A percentile compares a stretch with the other conserved stretches of the same genome.
Evolutionary conservation across 2,329 filamentous ascomycete species (phyloP).

Genomic region (Epichloe elymi): DNA sequence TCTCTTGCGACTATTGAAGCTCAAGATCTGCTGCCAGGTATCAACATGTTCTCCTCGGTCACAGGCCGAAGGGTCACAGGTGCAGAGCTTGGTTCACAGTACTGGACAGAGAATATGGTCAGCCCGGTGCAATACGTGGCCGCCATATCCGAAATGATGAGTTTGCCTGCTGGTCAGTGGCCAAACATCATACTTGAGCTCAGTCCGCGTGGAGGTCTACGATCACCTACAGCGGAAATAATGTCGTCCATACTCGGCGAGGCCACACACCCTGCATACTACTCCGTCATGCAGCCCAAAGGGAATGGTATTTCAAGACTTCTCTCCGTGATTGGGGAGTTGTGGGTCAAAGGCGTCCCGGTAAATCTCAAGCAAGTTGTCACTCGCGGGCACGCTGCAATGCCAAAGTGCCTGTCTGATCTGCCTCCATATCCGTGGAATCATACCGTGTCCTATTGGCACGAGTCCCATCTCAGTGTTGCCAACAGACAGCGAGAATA

Average conservation of each 20-base stretch:
- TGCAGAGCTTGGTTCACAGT: conserved; percentile 18
- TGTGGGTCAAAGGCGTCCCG: conserved; percentile 24
- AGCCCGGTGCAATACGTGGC: conserved; percentile 30
- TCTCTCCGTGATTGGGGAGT: conserved; percentile 19
- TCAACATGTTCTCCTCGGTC: conserved; percentile 29
- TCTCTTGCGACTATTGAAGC: conserved; percentile 13
- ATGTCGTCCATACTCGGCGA: conserved; percentile 10
- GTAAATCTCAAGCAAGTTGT: conserved; percentile 20
- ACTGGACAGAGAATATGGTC: conserved; percentile 35
- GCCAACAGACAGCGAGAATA: conserved; percentile 30
- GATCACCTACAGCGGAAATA: conserved; percentile 25
- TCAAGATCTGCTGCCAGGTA: conserved; percentile 5
- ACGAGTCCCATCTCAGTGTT: conserved; percentile 34
- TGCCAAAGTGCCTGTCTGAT: conserved; percentile 25
- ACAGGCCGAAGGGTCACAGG: conserved; percentile 16
- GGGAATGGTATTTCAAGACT: conserved; percentile 12
- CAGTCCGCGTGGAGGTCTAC: conserved; percentile 24
- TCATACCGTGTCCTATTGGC: conserved; percentile 38
- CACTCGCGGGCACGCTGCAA: conserved; percentile 7
- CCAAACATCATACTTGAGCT: conserved; percentile 28
- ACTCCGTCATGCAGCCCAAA: conserved; percentile 16
- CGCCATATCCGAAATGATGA: conserved; percentile 25
- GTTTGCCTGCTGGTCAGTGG: conserved; percentile 11
- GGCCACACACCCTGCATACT: conserved; percentile 10
- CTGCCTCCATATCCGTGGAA: conserved; percentile 44